phyloP scores from a whole-genome alignment of 352 stramenopile genomes.

The Stramenopiles sp. region DNA sequence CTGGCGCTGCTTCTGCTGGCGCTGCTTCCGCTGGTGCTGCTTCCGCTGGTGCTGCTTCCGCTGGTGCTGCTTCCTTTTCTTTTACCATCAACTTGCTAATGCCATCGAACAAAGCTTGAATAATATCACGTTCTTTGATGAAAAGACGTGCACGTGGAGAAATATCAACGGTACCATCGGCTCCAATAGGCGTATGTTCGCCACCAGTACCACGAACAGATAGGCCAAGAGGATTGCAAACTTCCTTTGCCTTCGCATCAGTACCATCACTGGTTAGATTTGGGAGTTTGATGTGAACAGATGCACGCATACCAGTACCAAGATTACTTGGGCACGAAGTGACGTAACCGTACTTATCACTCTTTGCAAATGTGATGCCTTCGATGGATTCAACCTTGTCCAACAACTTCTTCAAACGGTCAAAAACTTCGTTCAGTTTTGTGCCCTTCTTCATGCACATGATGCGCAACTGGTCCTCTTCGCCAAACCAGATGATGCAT shows the following conservation, averaged over 20 bases:
- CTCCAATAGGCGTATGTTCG: slow-evolving; percentile 56
- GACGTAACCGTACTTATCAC: slow-evolving; percentile 52
- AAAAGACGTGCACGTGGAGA: slow-evolving; percentile 61
- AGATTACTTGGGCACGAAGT: slow-evolving; percentile 64
- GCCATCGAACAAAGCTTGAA: slow-evolving; percentile 59
- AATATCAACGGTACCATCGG: slow-evolving; percentile 55
- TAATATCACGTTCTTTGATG: slow-evolving; percentile 63
- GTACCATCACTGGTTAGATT: slow-evolving; percentile 54
- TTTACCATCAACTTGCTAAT: slow-evolving; percentile 57
- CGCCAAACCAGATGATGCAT: slow-evolving; percentile 58
- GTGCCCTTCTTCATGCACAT: slow-evolving; percentile 56
- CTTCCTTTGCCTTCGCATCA: slow-evolving; percentile 44
- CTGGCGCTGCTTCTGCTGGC: background rate
- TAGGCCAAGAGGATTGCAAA: slow-evolving; percentile 51
- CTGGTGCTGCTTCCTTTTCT: slow-evolving; percentile 34
- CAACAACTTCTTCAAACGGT: slow-evolving; percentile 48
- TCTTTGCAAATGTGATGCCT: slow-evolving; percentile 46
- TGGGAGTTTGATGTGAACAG: slow-evolving; percentile 61
- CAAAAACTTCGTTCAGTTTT: slow-evolving; percentile 45
- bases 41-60: background rate
- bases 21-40: background rate
- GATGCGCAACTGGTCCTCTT: slow-evolving; percentile 54
- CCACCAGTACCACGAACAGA: slow-evolving; percentile 47
- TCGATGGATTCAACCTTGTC: slow-evolving; percentile 50
- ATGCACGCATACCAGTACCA: slow-evolving; percentile 57